Conservation (phyloP, 352 stramenopile species). For the Pythium periplocum region DNA sequence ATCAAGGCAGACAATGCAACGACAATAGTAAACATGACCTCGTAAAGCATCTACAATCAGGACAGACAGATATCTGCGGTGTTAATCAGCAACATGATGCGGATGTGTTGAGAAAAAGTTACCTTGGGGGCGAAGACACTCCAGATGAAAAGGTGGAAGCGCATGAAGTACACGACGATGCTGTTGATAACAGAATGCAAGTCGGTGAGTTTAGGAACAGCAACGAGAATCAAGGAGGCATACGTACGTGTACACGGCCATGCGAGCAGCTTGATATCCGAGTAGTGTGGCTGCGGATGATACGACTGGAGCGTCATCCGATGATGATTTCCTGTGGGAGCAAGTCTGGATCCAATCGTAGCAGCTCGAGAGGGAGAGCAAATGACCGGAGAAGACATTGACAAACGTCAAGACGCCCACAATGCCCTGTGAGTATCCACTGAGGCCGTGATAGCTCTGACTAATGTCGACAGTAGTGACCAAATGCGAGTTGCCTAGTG, state of each 20-base stretch:
- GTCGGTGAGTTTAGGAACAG: slow-evolving; percentile 1
- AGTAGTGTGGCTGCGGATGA: slow-evolving; percentile 12
- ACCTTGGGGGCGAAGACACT: slow-evolving; percentile 89
- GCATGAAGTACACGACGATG: slow-evolving; percentile 82
- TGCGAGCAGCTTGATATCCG: slow-evolving; percentile 51
- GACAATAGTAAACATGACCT: slow-evolving; percentile 48
- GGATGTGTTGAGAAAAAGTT: neutral
- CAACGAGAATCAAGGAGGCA: neutral
- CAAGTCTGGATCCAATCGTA: slow-evolving; percentile 27
- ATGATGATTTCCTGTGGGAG: too few species aligned
- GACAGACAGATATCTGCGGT: too few species aligned
- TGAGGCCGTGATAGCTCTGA: slow-evolving; percentile 79
- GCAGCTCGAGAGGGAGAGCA: slow-evolving; percentile 52
- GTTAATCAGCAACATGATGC: too few species aligned
- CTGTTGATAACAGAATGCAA: slow-evolving; percentile 22
- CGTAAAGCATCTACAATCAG: slow-evolving; percentile 61
- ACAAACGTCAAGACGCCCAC: slow-evolving; percentile 71
- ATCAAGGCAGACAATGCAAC: slow-evolving; percentile 10
- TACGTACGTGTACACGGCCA: slow-evolving; percentile 47
- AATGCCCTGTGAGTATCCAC: slow-evolving; percentile 75
- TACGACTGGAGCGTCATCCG: neutral
- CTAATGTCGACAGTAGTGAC: slow-evolving; percentile 89
- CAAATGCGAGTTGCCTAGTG: slow-evolving; percentile 85
- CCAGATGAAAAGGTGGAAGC: slow-evolving; percentile 90
- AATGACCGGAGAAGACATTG: slow-evolving; percentile 66